A percentile compares a stretch with the other conserved stretches of the same genome.
These are phyloP conservation scores for Chalciporus sphaerocephalus DNA, from an alignment of 768 basidiomycete species.

Conservation along the genomic window DNA sequence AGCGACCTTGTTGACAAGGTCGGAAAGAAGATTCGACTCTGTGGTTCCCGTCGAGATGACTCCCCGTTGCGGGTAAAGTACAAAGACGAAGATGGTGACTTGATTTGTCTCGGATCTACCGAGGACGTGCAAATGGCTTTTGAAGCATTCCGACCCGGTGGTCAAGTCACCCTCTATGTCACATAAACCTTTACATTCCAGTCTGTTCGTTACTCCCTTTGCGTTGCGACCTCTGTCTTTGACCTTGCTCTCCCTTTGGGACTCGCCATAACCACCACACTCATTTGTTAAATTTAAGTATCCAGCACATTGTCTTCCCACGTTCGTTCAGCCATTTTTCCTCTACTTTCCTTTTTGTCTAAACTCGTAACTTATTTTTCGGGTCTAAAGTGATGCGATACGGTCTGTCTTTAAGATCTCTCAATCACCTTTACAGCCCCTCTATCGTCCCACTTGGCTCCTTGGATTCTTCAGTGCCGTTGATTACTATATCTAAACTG, in stretches of 20 bases:
- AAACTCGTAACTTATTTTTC: slow-evolving; percentile 18
- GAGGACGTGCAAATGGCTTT: slow-evolving; percentile 96
- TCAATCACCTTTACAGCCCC: background rate
- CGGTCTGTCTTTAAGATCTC: background rate
- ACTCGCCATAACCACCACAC: slow-evolving; percentile 4
- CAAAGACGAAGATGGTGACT: slow-evolving; percentile 88
- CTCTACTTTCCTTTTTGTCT: slow-evolving; percentile 3
- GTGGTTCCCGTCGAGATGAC: slow-evolving; percentile 76
- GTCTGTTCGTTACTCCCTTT: slow-evolving; percentile 1
- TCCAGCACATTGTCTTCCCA: slow-evolving; percentile 12
- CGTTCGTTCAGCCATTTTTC: slow-evolving; percentile 23
- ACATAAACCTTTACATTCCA: slow-evolving; percentile 41
- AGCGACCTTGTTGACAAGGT: slow-evolving; percentile 85
- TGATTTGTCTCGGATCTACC: slow-evolving; percentile 82
- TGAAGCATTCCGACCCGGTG: slow-evolving; percentile 74
- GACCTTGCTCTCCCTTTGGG: slow-evolving; percentile 13
- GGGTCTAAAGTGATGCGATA: slow-evolving; percentile 1
- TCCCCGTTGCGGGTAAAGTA: slow-evolving; percentile 84
- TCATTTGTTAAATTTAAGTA: slow-evolving; percentile 10
- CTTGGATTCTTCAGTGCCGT: slow-evolving; percentile 13
- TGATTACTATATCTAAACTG: slow-evolving; percentile 29
- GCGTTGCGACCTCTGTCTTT: slow-evolving; percentile 3
- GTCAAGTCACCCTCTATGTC: slow-evolving; percentile 78
- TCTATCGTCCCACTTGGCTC: slow-evolving; percentile 12
- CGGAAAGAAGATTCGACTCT: slow-evolving; percentile 87